Conservation (phyloP, 2,329 filamentous ascomycete genomes). For the Acrodontium crateriforme region DNA sequence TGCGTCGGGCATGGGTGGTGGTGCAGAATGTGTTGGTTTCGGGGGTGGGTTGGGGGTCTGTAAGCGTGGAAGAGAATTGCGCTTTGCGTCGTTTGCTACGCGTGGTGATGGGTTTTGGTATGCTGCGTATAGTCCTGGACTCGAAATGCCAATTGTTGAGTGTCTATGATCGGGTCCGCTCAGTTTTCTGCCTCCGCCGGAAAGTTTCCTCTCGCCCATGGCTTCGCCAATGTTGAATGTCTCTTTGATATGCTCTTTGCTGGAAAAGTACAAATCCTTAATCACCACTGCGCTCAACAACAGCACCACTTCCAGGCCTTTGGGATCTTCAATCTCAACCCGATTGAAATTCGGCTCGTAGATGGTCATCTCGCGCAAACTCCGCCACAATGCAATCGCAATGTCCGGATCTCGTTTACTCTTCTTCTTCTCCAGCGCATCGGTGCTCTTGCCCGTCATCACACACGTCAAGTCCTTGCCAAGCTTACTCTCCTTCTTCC, state of each 20-base stretch:
- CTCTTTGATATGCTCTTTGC: constrained; percentile 46
- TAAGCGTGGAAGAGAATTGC: constrained; percentile 14
- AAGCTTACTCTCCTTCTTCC: constrained; percentile 77
- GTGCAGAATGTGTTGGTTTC: constrained; percentile 7
- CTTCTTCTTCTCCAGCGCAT: constrained; percentile 52
- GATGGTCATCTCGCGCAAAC: constrained; percentile 64
- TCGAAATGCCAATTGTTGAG: not conserved
- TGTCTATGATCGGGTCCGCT: constrained; percentile 12
- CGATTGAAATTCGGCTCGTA: constrained; percentile 88
- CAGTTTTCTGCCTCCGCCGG: constrained; percentile 12
- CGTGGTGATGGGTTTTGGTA: constrained; percentile 1
- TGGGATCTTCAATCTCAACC: constrained; percentile 85
- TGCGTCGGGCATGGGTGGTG: constrained; percentile 33
- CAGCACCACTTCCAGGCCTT: constrained; percentile 77
- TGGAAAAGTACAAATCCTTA: constrained; percentile 44
- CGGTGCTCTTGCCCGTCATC: constrained; percentile 62
- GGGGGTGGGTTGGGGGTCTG: constrained; percentile 10
- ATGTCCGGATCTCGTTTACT: constrained; percentile 71
- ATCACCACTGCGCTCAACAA: constrained; percentile 47
- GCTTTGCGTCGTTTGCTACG: constrained; percentile 8
- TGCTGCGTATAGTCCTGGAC: constrained; percentile 1
- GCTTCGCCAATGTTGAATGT: constrained; percentile 59
- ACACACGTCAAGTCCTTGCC: constrained; percentile 82
- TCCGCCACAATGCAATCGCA: constrained; percentile 75
- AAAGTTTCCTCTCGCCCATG: constrained; percentile 17